A percentile compares a stretch with the other conserved stretches of the same genome.
phyloP scores from a whole-genome alignment of 345 rosid species.

The Litchi chinensis region DNA sequence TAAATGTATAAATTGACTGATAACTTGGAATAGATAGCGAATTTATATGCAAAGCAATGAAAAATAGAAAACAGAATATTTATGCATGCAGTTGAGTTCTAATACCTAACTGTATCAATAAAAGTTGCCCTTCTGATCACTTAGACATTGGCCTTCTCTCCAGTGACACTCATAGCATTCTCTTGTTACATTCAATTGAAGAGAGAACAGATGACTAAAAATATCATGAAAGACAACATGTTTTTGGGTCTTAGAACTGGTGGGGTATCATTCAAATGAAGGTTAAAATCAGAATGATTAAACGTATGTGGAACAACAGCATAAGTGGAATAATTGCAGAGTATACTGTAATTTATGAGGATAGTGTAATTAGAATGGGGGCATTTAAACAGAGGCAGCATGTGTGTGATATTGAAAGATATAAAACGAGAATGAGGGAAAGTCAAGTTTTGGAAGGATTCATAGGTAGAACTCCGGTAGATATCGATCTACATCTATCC shows the following conservation, averaged over 20 bases:
- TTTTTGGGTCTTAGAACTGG: conserved; percentile 5
- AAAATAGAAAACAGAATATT: neutral
- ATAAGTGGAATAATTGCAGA: conserved; percentile 9
- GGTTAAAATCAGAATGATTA: too few relatives aligned
- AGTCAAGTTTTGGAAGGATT: conserved; percentile 29
- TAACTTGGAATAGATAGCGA: neutral
- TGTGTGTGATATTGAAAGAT: neutral
- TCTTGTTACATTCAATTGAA: neutral
- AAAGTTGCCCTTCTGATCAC: neutral
- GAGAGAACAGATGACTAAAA: conserved; percentile 27
- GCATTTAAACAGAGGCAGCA: conserved; percentile 35
- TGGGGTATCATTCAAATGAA: neutral
- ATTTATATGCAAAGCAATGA: neutral
- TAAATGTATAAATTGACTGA: neutral
- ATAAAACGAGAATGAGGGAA: conserved; percentile 37
- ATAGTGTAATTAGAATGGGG: neutral
- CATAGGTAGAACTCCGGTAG: too few relatives aligned
- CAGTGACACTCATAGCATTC: conserved; percentile 16
- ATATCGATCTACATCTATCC: too few relatives aligned
- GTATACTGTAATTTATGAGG: neutral
- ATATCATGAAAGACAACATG: neutral
- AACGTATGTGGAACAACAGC: too few relatives aligned
- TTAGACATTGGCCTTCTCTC: conserved; percentile 13
- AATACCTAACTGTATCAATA: neutral
- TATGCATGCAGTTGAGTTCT: neutral